Conservation (phyloP, 768 basidiomycete genomes). For the Lactifluus volemus region DNA sequence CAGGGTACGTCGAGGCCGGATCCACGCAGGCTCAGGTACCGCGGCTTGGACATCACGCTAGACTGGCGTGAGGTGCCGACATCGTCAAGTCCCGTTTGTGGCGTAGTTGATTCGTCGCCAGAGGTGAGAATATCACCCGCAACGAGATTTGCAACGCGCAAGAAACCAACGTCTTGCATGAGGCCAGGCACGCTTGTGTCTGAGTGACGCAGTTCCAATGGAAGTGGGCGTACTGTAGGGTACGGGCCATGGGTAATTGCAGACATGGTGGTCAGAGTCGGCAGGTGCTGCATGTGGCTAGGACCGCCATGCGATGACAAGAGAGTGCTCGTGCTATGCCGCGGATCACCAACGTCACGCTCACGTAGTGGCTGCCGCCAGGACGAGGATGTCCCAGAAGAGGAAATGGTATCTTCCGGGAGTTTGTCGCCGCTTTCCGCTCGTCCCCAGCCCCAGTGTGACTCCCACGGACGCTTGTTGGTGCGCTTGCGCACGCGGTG, state of each 20-base stretch:
- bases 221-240: constrained; percentile 21
- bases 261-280: background rate
- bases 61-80: constrained; percentile 19
- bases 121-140: constrained; percentile 36
- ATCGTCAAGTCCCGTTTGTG: constrained; percentile 20
- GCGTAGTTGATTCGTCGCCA: constrained; percentile 25
- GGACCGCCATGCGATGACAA: background rate
- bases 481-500: constrained; percentile 21
- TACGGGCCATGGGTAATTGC: background rate
- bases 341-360: background rate
- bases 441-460: constrained; percentile 13
- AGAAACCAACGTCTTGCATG: constrained; percentile 32
- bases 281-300: background rate
- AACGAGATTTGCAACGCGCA: constrained; percentile 41
- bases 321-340: constrained; percentile 6
- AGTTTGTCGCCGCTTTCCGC: constrained; percentile 20
- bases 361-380: constrained; percentile 1
- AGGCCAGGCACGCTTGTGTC: constrained; percentile 26
- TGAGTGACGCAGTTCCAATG: constrained; percentile 19
- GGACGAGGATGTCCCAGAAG: background rate
- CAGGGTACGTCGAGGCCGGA: constrained; percentile 29
- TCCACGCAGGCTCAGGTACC: constrained; percentile 28
- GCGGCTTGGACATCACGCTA: constrained; percentile 21
- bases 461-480: constrained; percentile 15
- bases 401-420: constrained; percentile 2